phyloP scores from a whole-genome alignment of 257 asterid species.

The Verbena officinalis region DNA sequence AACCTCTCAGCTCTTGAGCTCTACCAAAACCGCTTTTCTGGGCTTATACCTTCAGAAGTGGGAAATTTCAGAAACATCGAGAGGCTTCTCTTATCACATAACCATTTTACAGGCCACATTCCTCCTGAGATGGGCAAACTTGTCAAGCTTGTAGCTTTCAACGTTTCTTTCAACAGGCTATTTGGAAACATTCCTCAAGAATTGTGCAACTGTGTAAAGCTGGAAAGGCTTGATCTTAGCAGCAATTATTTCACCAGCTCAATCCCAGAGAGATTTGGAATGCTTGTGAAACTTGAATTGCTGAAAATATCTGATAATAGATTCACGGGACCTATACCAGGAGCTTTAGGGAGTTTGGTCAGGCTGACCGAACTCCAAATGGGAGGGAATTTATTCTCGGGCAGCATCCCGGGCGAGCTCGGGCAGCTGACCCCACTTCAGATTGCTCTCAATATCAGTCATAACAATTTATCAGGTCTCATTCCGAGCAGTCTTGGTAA shows the following conservation, averaged over 20 bases:
- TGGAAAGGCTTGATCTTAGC: slow-evolving; percentile 88
- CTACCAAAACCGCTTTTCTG: slow-evolving; percentile 65
- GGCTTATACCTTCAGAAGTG: slow-evolving; percentile 63
- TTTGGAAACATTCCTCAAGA: slow-evolving; percentile 65
- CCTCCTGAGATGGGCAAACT: slow-evolving; percentile 83
- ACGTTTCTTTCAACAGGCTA: slow-evolving; percentile 68
- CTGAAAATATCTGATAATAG: slow-evolving; percentile 73
- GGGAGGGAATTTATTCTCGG: slow-evolving; percentile 79
- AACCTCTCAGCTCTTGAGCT: slow-evolving; percentile 89
- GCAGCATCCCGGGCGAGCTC: slow-evolving; percentile 68
- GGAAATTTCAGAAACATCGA: slow-evolving; percentile 64
- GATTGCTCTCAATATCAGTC: slow-evolving; percentile 76
- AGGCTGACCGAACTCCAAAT: slow-evolving; percentile 77
- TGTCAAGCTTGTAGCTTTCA: slow-evolving; percentile 74
- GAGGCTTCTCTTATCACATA: slow-evolving; percentile 70
- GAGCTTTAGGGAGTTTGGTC: slow-evolving; percentile 61
- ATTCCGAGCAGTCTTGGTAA: slow-evolving; percentile 69
- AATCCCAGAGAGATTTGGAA: slow-evolving; percentile 65
- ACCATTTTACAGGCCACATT: slow-evolving; percentile 65
- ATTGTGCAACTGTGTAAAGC: slow-evolving; percentile 71
- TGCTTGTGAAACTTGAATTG: slow-evolving; percentile 71
- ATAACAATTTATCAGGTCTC: slow-evolving; percentile 60
- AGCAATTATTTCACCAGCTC: slow-evolving; percentile 57
- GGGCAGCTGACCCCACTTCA: slow-evolving; percentile 76
- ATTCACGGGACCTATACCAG: slow-evolving; percentile 64